Evolutionary conservation across 305 asterid species (phyloP), one percentile per base, ranked within the genome.

Genomic region (Coffea humblotiana): DNA sequence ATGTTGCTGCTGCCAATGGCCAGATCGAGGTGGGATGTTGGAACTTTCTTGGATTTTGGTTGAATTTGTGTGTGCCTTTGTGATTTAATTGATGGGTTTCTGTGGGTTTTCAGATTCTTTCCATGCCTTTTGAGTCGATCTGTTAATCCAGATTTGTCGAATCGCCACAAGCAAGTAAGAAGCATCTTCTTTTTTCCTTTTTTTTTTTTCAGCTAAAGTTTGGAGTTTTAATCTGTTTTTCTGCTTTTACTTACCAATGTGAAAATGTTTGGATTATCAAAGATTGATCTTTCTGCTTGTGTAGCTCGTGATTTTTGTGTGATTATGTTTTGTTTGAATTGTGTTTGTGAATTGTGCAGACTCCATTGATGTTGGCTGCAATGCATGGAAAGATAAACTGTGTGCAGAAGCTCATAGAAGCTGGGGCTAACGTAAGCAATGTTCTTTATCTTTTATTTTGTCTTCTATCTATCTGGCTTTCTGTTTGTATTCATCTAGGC

Each of bases 321-420:
- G 51, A 45, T 61, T 16, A 45, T 52, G 16, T 35, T 47, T 73
- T 5, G 32, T 8, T 51, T 73, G 77, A 43, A n/a, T n/a, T 27
- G 27, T 35, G 70, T 77, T 68, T 64, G 73, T 84, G 73, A 67
- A 10, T 85, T 71, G 72, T 74, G 52, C 80, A 96, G 99, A 96
- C 98, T 83, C 98, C 99, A 74, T 83, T 96, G 91, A 96, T 94
- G 99, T 82, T 96, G 86, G 99, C 98, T 80, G 97, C 99, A 83
- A 96, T 94, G 97, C 95, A 93, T 77, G 98, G 98, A 82, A 91
- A 91, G 91, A 87, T 94, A 89, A 81, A 90, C 14, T 94, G 99
- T 82, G 97, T 91, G 74, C 81, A 82, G 81, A 91, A 89, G 90
- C 93, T 96, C 37, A 91, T 92, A 70, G 93, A 91, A 87, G 94